Evolutionary conservation across 352 stramenopile genomes (phyloP).

Genomic region (Blastocystis hominis): DNA sequence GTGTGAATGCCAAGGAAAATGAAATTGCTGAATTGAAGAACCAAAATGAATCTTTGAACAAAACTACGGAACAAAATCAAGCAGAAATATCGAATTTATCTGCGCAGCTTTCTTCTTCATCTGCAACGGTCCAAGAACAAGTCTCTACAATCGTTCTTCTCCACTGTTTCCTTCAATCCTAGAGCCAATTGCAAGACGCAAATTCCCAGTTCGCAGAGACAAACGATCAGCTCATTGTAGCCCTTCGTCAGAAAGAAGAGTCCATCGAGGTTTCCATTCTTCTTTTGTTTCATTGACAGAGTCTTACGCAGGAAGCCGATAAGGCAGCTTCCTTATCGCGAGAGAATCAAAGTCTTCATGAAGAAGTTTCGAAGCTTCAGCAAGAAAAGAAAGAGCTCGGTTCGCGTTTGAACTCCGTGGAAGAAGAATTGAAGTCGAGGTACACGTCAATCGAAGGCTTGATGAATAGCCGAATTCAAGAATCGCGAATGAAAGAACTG

Average conservation of each 20-base stretch:
- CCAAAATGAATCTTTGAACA: neutral
- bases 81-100: neutral
- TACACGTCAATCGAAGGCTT: neutral
- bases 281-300: neutral
- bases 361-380: neutral
- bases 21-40: neutral
- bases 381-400: neutral
- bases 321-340: neutral
- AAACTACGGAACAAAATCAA: neutral
- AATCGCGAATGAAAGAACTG: constrained; percentile 35
- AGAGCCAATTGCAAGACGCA: neutral
- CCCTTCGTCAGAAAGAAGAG: constrained; percentile 9
- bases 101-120: neutral
- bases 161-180: neutral
- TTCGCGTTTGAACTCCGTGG: neutral
- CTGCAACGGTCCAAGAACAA: neutral
- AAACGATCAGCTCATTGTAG: neutral
- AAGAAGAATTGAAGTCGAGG: constrained; percentile 22
- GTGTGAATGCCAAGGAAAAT: neutral
- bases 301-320: neutral
- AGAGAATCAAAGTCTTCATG: neutral
- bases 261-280: neutral
- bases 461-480: neutral
- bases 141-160: neutral
- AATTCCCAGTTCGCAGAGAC: neutral